Evolutionary conservation across 148 eudicot genomes (phyloP).

Genomic region (Spergularia marina): DNA sequence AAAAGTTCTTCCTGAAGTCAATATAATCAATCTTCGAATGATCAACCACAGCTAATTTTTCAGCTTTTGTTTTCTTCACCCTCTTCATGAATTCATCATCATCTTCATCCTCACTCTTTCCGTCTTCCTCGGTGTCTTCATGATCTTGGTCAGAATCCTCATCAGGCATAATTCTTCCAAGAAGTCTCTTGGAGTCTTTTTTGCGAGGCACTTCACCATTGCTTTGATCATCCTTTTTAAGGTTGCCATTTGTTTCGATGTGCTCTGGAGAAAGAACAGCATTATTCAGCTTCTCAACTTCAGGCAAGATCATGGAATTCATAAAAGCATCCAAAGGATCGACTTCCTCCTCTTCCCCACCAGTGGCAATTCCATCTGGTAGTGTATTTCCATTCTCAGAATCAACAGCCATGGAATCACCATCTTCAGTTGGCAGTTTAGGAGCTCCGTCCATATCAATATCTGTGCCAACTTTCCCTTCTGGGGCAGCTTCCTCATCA

Average conservation of each 20-base stretch:
- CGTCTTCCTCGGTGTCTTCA: slow-evolving; percentile 44
- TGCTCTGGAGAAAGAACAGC: slow-evolving; percentile 26
- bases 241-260: slow-evolving; percentile 24
- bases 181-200: slow-evolving; percentile 27
- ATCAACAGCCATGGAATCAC: slow-evolving; percentile 42
- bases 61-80: slow-evolving; percentile 78
- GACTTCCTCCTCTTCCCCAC: slow-evolving; percentile 51
- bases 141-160: slow-evolving; percentile 69
- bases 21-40: slow-evolving; percentile 76
- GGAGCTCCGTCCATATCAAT: slow-evolving; percentile 43
- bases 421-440: slow-evolving; percentile 32
- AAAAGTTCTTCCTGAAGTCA: slow-evolving; percentile 65
- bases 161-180: slow-evolving; percentile 69
- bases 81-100: slow-evolving; percentile 79
- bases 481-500: slow-evolving; percentile 60
- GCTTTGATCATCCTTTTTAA: slow-evolving; percentile 27
- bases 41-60: slow-evolving; percentile 66
- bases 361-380: slow-evolving; percentile 24
- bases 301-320: slow-evolving; percentile 57
- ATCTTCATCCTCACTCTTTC: slow-evolving; percentile 59
- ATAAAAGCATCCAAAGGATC: slow-evolving; percentile 87
- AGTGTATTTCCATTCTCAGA: slow-evolving; percentile 31
- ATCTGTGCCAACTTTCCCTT: slow-evolving; percentile 36
- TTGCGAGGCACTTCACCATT: slow-evolving; percentile 36
- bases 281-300: slow-evolving; percentile 56